These are phyloP conservation scores for Xylaria sp. DNA, from an alignment of 2,329 filamentous ascomycete species.

Conservation along the genomic window DNA sequence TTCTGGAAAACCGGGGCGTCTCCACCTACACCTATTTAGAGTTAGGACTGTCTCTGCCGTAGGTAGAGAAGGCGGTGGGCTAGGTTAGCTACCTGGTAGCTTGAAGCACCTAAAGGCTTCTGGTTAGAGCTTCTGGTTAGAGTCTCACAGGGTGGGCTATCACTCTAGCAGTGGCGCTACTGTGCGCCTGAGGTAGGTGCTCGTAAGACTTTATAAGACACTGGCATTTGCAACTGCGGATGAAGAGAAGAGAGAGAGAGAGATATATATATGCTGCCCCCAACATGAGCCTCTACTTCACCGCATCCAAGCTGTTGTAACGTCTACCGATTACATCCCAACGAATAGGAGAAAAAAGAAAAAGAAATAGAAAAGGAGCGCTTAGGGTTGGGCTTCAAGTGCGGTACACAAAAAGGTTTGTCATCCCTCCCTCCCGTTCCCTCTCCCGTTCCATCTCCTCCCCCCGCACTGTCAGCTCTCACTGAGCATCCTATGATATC, in stretches of 20 bases:
- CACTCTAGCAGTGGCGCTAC: too few relatives aligned
- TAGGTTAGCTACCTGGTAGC: too few relatives aligned
- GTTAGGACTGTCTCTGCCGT: not conserved
- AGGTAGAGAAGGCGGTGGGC: too few relatives aligned
- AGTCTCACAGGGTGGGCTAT: too few relatives aligned
- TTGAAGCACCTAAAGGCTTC: too few relatives aligned
- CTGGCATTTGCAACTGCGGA: too few relatives aligned
- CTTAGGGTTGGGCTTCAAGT: not conserved
- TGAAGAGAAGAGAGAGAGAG: too few relatives aligned
- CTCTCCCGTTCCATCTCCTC: not conserved
- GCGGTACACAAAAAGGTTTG: not conserved
- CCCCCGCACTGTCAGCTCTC: constrained; percentile 16
- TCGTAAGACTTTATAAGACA: too few relatives aligned
- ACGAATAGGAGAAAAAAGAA: not conserved
- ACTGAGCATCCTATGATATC: constrained; percentile 13
- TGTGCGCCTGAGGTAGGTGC: too few relatives aligned
- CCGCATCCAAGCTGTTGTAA: not conserved
- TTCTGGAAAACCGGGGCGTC: constrained; percentile 22
- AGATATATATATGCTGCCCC: too few relatives aligned
- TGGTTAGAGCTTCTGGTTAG: too few relatives aligned
- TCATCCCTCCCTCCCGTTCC: not conserved
- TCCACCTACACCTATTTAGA: constrained; percentile 22
- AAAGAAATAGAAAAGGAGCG: constrained; percentile 3
- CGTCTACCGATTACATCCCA: not conserved
- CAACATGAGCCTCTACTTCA: not conserved